A percentile compares a stretch with the other conserved stretches of the same genome.
phyloP scores from a whole-genome alignment of 139 green algal species.

The Auxenochlorella protothecoides region DNA sequence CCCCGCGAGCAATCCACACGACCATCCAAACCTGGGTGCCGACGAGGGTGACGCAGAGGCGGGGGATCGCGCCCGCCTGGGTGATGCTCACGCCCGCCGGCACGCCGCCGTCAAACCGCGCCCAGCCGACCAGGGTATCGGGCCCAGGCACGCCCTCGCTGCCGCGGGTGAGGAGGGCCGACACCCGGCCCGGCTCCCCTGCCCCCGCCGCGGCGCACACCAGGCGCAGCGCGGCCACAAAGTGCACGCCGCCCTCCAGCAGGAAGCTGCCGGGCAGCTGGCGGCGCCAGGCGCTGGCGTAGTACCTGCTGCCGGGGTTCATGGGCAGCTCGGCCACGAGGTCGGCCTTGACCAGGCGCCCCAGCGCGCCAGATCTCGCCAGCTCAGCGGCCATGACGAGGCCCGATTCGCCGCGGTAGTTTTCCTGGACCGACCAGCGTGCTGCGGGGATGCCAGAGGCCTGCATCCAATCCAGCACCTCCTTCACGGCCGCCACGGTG shows the following conservation, averaged over 20 bases:
- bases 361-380: neutral
- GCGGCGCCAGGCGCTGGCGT: neutral
- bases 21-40: too few relatives aligned
- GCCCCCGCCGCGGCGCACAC: neutral
- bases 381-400: slow-evolving; percentile 8
- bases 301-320: slow-evolving; percentile 6
- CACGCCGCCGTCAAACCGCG: too few relatives aligned
- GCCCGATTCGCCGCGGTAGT: neutral
- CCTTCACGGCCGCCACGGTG: slow-evolving; percentile 1
- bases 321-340: neutral
- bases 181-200: neutral
- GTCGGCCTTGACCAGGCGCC: neutral
- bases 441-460: neutral
- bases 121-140: too few relatives aligned
- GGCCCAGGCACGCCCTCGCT: too few relatives aligned
- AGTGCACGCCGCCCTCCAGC: slow-evolving; percentile 14
- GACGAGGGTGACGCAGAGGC: neutral
- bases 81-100: too few relatives aligned
- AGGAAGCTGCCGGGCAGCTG: slow-evolving; percentile 1
- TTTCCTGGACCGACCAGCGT: slow-evolving; percentile 8
- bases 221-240: slow-evolving; percentile 8
- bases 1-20: too few relatives aligned
- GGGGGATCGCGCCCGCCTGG: neutral
- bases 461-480: slow-evolving; percentile 3
- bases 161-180: too few relatives aligned